Conservation (phyloP, 768 basidiomycete species). For the Clitopilus hobsonii region DNA sequence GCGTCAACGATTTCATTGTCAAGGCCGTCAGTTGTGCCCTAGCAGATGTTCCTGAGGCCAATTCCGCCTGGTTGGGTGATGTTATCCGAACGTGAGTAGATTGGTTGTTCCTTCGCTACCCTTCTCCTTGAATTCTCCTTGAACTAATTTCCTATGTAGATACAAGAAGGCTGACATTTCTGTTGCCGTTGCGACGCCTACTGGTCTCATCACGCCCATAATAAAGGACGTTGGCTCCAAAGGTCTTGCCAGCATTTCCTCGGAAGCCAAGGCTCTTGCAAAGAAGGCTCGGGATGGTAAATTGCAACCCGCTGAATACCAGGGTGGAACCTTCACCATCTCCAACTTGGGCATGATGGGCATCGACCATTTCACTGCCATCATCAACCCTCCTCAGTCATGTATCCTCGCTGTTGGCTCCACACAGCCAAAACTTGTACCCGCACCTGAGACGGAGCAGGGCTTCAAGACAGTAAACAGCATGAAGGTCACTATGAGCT, state of each 20-base stretch:
- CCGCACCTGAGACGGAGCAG: constrained; percentile 84
- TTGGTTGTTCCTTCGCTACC: constrained; percentile 7
- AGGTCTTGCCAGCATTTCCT: constrained; percentile 88
- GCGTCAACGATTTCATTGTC: constrained; percentile 97
- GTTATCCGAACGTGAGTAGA: constrained; percentile 89
- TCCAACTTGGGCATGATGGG: constrained; percentile 99
- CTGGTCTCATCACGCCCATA: constrained; percentile 96
- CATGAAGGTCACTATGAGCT: constrained; percentile 95
- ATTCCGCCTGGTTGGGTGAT: constrained; percentile 97
- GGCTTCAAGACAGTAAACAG: constrained; percentile 90
- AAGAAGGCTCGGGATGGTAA: constrained; percentile 97
- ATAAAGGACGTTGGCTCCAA: constrained; percentile 90
- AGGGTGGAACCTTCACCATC: constrained; percentile 99
- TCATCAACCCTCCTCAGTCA: constrained; percentile 98
- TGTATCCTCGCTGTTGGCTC: constrained; percentile 96
- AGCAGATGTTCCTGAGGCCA: constrained; percentile 93
- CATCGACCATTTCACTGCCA: constrained; percentile 93
- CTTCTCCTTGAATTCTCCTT: not conserved
- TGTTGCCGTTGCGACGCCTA: constrained; percentile 93
- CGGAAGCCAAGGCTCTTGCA: constrained; percentile 88
- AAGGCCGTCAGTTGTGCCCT: constrained; percentile 92
- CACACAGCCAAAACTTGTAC: constrained; percentile 80
- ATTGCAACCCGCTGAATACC: constrained; percentile 92
- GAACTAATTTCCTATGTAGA: constrained; percentile 28
- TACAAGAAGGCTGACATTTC: constrained; percentile 98